Percentiles rank a stretch among this genome's conserved stretches.
phyloP scores from a whole-genome alignment of 495 filamentous ascomycete genomes.

The Margaritispora aquatica region DNA sequence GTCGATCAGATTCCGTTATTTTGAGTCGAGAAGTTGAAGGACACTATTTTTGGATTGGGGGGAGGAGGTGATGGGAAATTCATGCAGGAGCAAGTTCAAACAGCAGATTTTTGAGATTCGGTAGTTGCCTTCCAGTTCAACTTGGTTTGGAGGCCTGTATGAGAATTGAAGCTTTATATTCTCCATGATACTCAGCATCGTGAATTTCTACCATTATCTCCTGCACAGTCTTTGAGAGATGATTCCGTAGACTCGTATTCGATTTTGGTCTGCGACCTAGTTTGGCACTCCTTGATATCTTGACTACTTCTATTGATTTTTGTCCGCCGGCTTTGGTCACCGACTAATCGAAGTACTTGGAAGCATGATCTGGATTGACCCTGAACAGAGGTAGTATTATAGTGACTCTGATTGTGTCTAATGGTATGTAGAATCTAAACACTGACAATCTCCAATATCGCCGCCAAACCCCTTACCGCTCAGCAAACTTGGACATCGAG shows the following conservation, averaged over 20 bases:
- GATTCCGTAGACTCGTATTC: neutral
- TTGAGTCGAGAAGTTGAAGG: neutral
- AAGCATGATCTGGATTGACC: too few relatives aligned
- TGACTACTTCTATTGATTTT: too few relatives aligned
- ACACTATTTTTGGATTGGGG: neutral
- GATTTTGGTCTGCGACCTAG: neutral
- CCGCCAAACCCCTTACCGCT: conserved; percentile 27
- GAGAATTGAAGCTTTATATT: neutral
- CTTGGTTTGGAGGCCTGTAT: neutral
- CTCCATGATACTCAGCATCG: neutral
- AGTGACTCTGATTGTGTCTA: too few relatives aligned
- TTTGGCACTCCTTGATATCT: too few relatives aligned
- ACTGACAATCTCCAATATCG: conserved; percentile 33
- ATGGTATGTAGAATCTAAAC: conserved; percentile 27
- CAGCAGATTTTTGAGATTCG: neutral
- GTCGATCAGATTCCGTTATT: neutral
- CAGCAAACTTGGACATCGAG: conserved; percentile 31
- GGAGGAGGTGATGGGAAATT: neutral
- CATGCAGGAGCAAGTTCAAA: neutral
- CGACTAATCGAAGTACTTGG: too few relatives aligned
- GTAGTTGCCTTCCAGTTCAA: neutral
- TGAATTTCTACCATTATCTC: neutral
- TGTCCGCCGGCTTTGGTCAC: too few relatives aligned
- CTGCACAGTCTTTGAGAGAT: neutral
- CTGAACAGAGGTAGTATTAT: too few relatives aligned